Conservation (phyloP, 768 basidiomycete species). For the Lentinus tigrinus region DNA sequence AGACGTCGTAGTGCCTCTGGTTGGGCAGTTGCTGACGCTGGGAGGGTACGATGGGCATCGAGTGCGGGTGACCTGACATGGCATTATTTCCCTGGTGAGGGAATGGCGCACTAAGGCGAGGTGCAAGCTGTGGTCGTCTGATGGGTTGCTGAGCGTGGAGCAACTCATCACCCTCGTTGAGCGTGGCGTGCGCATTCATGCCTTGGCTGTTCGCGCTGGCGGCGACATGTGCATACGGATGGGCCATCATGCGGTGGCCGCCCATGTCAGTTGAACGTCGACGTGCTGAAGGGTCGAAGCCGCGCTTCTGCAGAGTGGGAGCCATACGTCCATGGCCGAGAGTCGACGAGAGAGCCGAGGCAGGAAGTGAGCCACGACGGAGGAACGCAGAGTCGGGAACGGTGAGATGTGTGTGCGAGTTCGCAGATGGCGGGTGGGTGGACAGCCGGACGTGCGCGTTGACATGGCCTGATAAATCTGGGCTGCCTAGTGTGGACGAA, state of each 20-base stretch:
- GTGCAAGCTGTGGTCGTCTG: constrained; percentile 11
- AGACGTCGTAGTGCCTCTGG: constrained; percentile 11
- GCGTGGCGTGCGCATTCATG: neutral
- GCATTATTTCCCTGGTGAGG: neutral
- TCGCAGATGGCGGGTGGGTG: constrained; percentile 8
- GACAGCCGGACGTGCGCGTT: constrained; percentile 10
- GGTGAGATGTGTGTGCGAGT: constrained; percentile 13
- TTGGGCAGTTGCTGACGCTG: neutral
- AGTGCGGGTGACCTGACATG: constrained; percentile 6
- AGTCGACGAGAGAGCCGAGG: constrained; percentile 2
- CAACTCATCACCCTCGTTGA: constrained; percentile 1
- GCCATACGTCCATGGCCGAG: constrained; percentile 3
- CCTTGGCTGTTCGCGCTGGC: constrained; percentile 17
- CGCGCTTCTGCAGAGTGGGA: constrained; percentile 7
- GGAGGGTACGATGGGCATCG: constrained; percentile 11
- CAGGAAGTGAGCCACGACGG: constrained; percentile 18
- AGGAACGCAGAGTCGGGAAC: constrained; percentile 16
- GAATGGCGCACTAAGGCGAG: constrained; percentile 11
- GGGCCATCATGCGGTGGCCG: constrained; percentile 17
- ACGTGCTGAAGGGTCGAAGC: constrained; percentile 21
- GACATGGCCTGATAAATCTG: constrained; percentile 3
- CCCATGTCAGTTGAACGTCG: constrained; percentile 22
- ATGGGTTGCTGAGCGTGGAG: constrained; percentile 1
- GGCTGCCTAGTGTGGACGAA: constrained; percentile 4
- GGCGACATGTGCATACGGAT: constrained; percentile 29